These are phyloP conservation scores for Neurospora crassa DNA, from an alignment of 2,329 filamentous ascomycete species.

Conservation along the genomic window DNA sequence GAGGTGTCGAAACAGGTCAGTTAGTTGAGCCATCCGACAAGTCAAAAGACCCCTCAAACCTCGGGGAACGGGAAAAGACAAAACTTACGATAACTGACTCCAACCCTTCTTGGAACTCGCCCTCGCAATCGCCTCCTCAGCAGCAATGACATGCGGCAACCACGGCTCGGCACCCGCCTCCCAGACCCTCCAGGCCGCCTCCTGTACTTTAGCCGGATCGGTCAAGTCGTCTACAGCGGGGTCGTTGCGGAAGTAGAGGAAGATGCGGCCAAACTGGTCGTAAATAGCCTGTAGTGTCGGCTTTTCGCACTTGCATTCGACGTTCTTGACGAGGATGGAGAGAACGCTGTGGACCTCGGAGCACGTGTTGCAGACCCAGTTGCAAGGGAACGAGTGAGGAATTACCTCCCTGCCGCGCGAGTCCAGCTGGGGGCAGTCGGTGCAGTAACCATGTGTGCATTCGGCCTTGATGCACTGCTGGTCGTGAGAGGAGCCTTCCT, in stretches of 20 bases:
- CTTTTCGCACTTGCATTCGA: slow-evolving; percentile 10
- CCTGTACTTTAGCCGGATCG: slow-evolving; percentile 13
- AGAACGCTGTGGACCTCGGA: slow-evolving; percentile 9
- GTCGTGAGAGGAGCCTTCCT: background rate
- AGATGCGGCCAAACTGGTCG: slow-evolving; percentile 19
- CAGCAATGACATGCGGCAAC: slow-evolving; percentile 7
- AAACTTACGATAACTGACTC: slow-evolving; percentile 10
- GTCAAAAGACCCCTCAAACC: too few species aligned
- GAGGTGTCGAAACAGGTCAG: background rate
- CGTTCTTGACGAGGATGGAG: slow-evolving; percentile 7
- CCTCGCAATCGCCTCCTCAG: slow-evolving; percentile 3
- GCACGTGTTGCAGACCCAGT: slow-evolving; percentile 20
- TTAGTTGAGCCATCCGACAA: background rate
- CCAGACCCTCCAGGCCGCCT: slow-evolving; percentile 17
- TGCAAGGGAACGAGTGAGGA: slow-evolving; percentile 14
- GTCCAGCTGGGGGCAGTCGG: slow-evolving; percentile 3
- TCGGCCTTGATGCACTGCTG: background rate
- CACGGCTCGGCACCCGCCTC: slow-evolving; percentile 13
- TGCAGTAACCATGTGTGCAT: slow-evolving; percentile 8
- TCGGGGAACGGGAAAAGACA: background rate
- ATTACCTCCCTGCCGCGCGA: slow-evolving; percentile 4
- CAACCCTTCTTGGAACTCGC: slow-evolving; percentile 3
- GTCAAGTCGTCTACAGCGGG: slow-evolving; percentile 15
- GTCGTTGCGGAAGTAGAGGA: slow-evolving; percentile 19
- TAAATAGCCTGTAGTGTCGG: slow-evolving; percentile 19